Evolutionary conservation across 139 green algal genomes (phyloP).

Genomic region (Tetraselmis chui): DNA sequence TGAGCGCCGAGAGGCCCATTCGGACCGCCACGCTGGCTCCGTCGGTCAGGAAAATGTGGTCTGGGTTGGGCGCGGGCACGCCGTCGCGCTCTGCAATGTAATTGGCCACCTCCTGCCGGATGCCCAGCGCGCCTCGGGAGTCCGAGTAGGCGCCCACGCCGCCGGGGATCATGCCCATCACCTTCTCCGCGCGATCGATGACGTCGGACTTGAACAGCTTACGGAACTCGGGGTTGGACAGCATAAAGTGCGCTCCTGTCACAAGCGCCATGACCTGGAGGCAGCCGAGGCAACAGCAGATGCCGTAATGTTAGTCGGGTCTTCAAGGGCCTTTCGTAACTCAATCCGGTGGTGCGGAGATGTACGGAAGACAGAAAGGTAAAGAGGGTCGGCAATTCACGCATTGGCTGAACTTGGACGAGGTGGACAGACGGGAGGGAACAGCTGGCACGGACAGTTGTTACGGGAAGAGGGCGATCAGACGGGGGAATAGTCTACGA

Average conservation of each 20-base stretch:
- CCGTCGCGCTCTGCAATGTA: conserved; percentile 75
- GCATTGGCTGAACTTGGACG: too few species aligned
- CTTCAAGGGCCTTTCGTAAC: too few species aligned
- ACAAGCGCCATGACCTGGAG: conserved; percentile 69
- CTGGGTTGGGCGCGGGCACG: conserved; percentile 40
- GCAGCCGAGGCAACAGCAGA: too few species aligned
- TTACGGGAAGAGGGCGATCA: too few species aligned
- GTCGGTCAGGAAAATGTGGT: conserved; percentile 84
- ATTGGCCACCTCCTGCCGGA: conserved; percentile 68
- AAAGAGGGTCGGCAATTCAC: too few species aligned
- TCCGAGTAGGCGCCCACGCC: conserved; percentile 77
- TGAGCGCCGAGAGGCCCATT: conserved; percentile 55
- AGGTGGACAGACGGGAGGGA: too few species aligned
- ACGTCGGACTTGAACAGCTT: conserved; percentile 69
- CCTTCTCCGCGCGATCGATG: conserved; percentile 56
- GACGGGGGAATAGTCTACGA: too few species aligned
- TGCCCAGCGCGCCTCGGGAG: conserved; percentile 49
- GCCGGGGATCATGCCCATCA: conserved; percentile 48
- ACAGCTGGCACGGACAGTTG: too few species aligned
- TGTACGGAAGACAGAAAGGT: too few species aligned
- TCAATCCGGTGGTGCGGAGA: too few species aligned
- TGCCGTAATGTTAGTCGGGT: too few species aligned
- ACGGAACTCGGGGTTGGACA: conserved; percentile 48
- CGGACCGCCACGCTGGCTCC: conserved; percentile 69
- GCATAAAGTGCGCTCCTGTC: conserved; percentile 61